Evolutionary conservation across 2,329 filamentous ascomycete species (phyloP), one percentile per base, ranked within the genome.

Genomic region (Exophiala sideris): DNA sequence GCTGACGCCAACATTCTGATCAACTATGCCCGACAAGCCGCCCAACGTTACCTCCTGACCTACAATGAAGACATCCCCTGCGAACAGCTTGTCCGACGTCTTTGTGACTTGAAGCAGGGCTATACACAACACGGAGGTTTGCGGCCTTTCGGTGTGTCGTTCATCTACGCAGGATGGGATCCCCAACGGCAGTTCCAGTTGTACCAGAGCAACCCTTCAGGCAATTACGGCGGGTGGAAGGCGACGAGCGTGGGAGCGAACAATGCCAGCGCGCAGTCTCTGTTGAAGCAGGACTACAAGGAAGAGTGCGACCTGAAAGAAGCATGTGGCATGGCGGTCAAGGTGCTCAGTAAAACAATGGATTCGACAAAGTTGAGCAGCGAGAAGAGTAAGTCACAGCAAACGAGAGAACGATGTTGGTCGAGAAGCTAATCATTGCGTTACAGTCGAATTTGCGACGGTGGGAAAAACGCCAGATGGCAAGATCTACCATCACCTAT

Each of bases 31-130:
- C 91, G 94, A 66, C 90, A 96, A 83, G 88, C 89, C 67, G 94
- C 94, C 66, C 94, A 99, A 78, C 85, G 88, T 70, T 97, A 99
- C 77, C 92, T 99, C 72, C 85, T 96, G 64, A 99, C 92, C 67
- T 99, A 99, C 82, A 96, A 97, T 80, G 91, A 96, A 87, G 94
- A 99, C 71, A 99, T 99, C 62, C 94, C 94, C 56, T 99, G 94
- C 79, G 94, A 99, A 75, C 94, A 99, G 76, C 89, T 99, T 54
- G 94, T 99, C 58, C 91, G 94, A 67, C 85, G 90, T 66, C 82
- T 99, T 67, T 99, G 95, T 76, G 94, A 99, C 78, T 79, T 97
- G 64, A 99, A 99, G 82, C 94, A 99, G 76, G 92, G 94, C 59
- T 99, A 99, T 79, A 99, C 94, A 62, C 94, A 99, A 74, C 94